phyloP scores from a whole-genome alignment of 2,329 filamentous ascomycete species.

The Epichloe hybrida region DNA sequence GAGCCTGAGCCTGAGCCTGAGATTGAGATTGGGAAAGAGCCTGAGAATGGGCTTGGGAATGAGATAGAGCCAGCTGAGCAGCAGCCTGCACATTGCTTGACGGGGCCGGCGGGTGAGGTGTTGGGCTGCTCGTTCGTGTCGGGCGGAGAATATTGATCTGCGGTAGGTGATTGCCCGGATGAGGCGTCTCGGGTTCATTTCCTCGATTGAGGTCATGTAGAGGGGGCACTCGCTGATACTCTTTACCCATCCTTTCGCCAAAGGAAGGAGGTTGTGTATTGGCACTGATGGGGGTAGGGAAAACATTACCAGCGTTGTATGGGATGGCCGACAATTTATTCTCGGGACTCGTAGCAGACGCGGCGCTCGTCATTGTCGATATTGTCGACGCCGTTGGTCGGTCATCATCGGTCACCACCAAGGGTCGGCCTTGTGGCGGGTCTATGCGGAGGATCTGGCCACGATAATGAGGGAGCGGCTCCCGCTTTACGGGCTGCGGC shows the following conservation, averaged over 20 bases:
- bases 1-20: background rate
- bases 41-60: slow-evolving; percentile 32
- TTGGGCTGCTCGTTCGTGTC: slow-evolving; percentile 35
- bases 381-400: slow-evolving; percentile 45
- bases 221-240: slow-evolving; percentile 47
- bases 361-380: slow-evolving; percentile 40
- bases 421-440: slow-evolving; percentile 43
- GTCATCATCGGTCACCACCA: slow-evolving; percentile 41
- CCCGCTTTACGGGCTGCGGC: slow-evolving; percentile 33
- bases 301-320: slow-evolving; percentile 40
- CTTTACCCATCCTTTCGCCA: slow-evolving; percentile 38
- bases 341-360: slow-evolving; percentile 44
- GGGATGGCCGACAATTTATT: slow-evolving; percentile 48
- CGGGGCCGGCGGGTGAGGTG: slow-evolving; percentile 23
- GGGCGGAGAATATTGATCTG: slow-evolving; percentile 44
- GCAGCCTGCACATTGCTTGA: slow-evolving; percentile 33
- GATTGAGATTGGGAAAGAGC: slow-evolving; percentile 32
- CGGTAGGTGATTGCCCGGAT: slow-evolving; percentile 36
- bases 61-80: slow-evolving; percentile 46
- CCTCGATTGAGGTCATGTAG: slow-evolving; percentile 42
- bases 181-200: slow-evolving; percentile 40
- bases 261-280: slow-evolving; percentile 31
- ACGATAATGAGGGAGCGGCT: slow-evolving; percentile 45
- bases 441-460: slow-evolving; percentile 50
- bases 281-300: slow-evolving; percentile 51